Evolutionary conservation across 148 eudicot species (phyloP), one percentile per base, ranked within the genome.

Genomic region (Bassia scoparia): DNA sequence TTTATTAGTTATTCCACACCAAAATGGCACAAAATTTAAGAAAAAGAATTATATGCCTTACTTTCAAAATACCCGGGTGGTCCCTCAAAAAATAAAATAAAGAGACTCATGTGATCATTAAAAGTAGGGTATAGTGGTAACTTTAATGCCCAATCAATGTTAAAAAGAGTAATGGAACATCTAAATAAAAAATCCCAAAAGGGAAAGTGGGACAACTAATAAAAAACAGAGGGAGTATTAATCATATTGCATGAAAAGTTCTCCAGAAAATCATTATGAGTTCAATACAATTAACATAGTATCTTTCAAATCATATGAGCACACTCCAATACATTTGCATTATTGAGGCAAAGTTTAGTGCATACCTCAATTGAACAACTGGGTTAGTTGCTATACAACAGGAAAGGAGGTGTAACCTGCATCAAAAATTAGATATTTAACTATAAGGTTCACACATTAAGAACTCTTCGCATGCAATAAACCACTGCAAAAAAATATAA

Each of bases 381-480:
- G 96, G 97, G 63, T 87, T 79, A 56, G 91, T 79, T 18, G 89
- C 89, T 62, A 73, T 77, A 85, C 79, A 60, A 89, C 69, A 29
- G 98, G 98, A 76, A 88, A 37, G 98, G 81, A 81, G 98, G 98
- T 26, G 98, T 94, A 66, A 91, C 98, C 98, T 94, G 81, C 83
- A 87, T 49, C 74, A 46, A 53, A 71, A 50, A 76, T 14, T 34
- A n/a, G 13, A 10, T 37, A 75, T 17, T 64, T 33, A 50, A 33
- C 30, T 65, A 56, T 38, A 31, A 37, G 7, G 46, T 61, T 29
- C 69, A 70, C 23, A 80, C 8, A 52, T 41, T 60, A 68, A 60
- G 11, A 10, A 27, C 38, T 41, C 63, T 3, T 31, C 53, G 50
- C 41, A 46, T 21, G 48, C 24, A 48, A 48, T 46, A 26, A 59